These are phyloP conservation scores for Microcyclospora pomicola DNA, from an alignment of 2,329 filamentous ascomycete species.

Conservation along the genomic window DNA sequence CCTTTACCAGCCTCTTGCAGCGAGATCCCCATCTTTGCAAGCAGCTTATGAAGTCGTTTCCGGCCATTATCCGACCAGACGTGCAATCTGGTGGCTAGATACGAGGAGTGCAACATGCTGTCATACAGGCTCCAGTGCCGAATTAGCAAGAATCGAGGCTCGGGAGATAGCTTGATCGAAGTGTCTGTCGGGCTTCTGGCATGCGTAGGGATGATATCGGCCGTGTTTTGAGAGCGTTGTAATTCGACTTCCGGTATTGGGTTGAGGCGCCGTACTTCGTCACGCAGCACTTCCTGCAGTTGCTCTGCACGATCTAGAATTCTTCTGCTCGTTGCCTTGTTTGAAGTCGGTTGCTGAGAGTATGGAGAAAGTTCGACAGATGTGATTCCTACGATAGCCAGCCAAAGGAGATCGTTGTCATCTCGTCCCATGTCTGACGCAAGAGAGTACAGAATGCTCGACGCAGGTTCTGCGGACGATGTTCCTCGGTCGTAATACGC, in stretches of 20 bases:
- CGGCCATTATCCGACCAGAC: conserved; percentile 86
- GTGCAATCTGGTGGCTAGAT: conserved; percentile 78
- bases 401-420: conserved; percentile 92
- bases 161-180: conserved; percentile 80
- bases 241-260: conserved; percentile 50
- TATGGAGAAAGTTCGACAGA: conserved; percentile 62
- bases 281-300: conserved; percentile 72
- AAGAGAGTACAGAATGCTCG: conserved; percentile 84
- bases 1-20: conserved; percentile 86
- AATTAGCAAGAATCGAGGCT: conserved; percentile 83
- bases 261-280: conserved; percentile 88
- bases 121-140: conserved; percentile 97
- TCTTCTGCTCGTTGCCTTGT: conserved; percentile 34
- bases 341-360: conserved; percentile 52
- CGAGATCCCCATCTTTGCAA: conserved; percentile 97
- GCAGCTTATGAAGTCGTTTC: conserved; percentile 79
- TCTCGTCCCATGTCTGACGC: conserved; percentile 90
- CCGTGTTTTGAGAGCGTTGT: conserved; percentile 45
- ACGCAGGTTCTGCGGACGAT: conserved; percentile 89
- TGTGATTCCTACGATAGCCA: conserved; percentile 87
- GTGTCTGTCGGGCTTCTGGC: conserved; percentile 81
- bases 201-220: conserved; percentile 67
- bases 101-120: conserved; percentile 95
- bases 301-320: conserved; percentile 56
- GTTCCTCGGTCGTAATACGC: conserved; percentile 77